phyloP scores from a whole-genome alignment of 2,329 filamentous ascomycete genomes.

The Chrysosphaeria jannelii region DNA sequence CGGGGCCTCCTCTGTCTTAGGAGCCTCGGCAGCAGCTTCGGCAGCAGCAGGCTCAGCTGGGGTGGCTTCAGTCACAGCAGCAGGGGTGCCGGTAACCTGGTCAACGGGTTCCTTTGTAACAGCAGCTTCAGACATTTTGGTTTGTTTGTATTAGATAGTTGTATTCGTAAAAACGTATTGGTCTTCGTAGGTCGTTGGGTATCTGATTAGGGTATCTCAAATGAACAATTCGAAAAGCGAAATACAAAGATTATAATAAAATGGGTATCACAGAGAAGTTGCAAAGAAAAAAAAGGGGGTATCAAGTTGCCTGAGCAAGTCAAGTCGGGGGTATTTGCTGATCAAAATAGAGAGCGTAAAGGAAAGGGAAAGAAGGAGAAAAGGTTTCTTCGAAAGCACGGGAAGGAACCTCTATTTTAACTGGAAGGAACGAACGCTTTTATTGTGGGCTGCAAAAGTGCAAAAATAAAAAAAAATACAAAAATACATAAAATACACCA shows the following conservation, averaged over 20 bases:
- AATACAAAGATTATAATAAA: slow-evolving; percentile 7
- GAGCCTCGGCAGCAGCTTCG: slow-evolving; percentile 11
- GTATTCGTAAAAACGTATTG: slow-evolving; percentile 1
- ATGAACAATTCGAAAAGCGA: slow-evolving; percentile 8
- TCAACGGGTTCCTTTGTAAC: slow-evolving; percentile 9
- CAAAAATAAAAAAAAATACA: too few relatives aligned
- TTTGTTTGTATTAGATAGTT: not conserved
- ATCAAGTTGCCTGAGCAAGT: too few relatives aligned
- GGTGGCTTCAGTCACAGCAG: slow-evolving; percentile 9
- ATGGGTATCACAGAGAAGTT: slow-evolving; percentile 10
- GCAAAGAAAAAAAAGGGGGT: slow-evolving; percentile 4
- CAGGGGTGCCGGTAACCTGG: slow-evolving; percentile 7
- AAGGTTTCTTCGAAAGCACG: too few relatives aligned
- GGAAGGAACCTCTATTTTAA: too few relatives aligned
- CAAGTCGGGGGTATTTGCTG: too few relatives aligned
- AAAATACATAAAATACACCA: too few relatives aligned
- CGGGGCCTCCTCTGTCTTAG: slow-evolving; percentile 9
- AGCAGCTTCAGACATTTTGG: slow-evolving; percentile 16
- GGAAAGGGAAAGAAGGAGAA: slow-evolving; percentile 6
- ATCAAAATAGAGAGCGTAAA: slow-evolving; percentile 1
- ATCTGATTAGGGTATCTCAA: slow-evolving; percentile 5
- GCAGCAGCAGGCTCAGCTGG: slow-evolving; percentile 12
- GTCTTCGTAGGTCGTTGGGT: slow-evolving; percentile 2
- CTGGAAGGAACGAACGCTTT: too few relatives aligned
- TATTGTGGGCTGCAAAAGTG: too few relatives aligned